Conservation (phyloP, 208 protist species). For the Trypanosoma melophagium region DNA sequence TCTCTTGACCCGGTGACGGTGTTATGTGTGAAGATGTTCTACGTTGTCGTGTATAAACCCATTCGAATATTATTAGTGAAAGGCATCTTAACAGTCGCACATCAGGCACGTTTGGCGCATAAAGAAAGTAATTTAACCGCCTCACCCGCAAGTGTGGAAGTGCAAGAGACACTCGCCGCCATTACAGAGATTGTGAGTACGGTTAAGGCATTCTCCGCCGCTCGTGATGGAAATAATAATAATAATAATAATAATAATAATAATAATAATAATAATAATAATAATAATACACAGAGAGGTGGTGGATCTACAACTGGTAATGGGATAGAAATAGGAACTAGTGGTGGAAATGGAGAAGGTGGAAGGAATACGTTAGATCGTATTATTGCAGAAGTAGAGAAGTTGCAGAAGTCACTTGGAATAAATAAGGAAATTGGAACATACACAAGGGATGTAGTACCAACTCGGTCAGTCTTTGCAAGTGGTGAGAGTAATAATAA, state of each 20-base stretch:
- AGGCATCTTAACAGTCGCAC: slow-evolving; percentile 35
- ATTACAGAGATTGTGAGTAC: slow-evolving; percentile 17
- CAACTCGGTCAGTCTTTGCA: no score
- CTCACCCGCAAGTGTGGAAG: slow-evolving; percentile 20
- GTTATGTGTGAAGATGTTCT: slow-evolving; percentile 82
- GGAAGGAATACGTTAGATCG: neutral
- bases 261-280: slow-evolving; percentile 1
- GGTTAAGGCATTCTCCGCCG: slow-evolving; percentile 3
- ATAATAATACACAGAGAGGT: neutral
- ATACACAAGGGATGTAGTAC: neutral
- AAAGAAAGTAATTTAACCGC: slow-evolving; percentile 4
- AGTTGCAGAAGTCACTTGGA: neutral
- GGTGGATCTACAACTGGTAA: neutral
- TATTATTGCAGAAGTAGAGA: neutral
- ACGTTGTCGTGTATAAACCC: slow-evolving; percentile 70
- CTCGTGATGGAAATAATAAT: neutral
- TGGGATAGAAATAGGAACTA: no score
- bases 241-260: neutral
- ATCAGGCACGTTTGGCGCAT: slow-evolving; percentile 32
- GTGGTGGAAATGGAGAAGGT: no score
- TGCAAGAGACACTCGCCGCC: slow-evolving; percentile 16
- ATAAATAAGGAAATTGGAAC: neutral
- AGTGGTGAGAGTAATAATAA: neutral
- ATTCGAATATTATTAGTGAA: slow-evolving; percentile 35
- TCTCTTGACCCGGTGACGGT: slow-evolving; percentile 66